These are phyloP conservation scores for Solanum dulcamara DNA, from an alignment of 257 asterid species.

Conservation along the genomic window DNA sequence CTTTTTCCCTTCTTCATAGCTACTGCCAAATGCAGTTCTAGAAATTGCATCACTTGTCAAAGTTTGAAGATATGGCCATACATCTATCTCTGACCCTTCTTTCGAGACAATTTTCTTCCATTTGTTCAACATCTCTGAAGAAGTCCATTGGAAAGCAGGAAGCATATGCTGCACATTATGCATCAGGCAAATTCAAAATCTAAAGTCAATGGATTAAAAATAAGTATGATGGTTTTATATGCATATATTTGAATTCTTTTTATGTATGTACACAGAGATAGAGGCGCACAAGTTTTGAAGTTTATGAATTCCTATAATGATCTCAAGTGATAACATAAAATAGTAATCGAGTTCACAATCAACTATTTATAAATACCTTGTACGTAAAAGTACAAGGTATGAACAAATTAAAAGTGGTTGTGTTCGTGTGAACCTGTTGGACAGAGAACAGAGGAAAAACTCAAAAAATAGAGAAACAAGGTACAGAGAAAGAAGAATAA, in stretches of 20 bases:
- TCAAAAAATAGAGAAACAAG: too few relatives aligned
- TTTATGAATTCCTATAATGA: background rate
- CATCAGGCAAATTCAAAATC: background rate
- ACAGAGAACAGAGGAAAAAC: too few relatives aligned
- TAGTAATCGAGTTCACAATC: background rate
- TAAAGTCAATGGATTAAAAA: background rate
- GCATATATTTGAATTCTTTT: background rate
- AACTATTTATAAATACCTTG: background rate
- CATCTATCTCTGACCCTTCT: constrained; percentile 1
- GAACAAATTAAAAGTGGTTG: background rate
- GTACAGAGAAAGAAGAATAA: too few relatives aligned
- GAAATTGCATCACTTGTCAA: constrained; percentile 12
- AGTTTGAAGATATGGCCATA: constrained; percentile 6
- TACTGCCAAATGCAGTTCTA: constrained; percentile 2
- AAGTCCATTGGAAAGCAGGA: background rate
- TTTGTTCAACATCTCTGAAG: background rate
- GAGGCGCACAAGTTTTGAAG: background rate
- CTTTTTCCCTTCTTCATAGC: constrained; percentile 2
- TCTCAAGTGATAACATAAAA: background rate
- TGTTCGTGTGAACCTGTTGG: background rate
- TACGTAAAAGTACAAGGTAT: background rate
- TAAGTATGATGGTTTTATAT: background rate
- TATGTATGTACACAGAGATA: background rate
- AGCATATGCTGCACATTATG: background rate
- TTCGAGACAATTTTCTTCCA: background rate